Conservation (phyloP, 129 eudicot genomes). For the Escallonia rubra region DNA sequence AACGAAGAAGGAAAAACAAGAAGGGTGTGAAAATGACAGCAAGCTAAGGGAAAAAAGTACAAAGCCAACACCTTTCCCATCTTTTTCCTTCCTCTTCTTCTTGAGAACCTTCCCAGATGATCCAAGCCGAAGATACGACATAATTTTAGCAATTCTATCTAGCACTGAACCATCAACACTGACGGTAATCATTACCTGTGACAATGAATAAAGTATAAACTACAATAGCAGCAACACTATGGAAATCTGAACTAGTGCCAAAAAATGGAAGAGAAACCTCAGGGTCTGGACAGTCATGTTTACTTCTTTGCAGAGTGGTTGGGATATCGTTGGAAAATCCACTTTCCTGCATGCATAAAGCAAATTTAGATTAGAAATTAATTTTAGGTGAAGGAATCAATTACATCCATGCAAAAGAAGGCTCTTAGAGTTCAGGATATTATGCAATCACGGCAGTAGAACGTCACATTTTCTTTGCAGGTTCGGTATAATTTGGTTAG, state of each 20-base stretch:
- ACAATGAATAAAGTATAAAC: neutral
- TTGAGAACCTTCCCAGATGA: slow-evolving; percentile 96
- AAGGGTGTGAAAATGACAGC: neutral
- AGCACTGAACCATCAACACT: slow-evolving; percentile 94
- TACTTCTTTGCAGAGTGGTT: slow-evolving; percentile 91
- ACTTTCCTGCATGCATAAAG: slow-evolving; percentile 59
- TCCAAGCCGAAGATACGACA: slow-evolving; percentile 98
- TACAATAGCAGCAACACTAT: slow-evolving; percentile 11
- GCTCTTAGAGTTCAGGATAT: slow-evolving; percentile 2
- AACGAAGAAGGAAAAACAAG: no score
- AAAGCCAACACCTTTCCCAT: slow-evolving; percentile 59
- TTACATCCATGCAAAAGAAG: neutral
- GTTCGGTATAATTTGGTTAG: no score
- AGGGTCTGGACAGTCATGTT: slow-evolving; percentile 97
- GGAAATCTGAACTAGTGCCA: neutral
- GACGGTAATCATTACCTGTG: slow-evolving; percentile 92
- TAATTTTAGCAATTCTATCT: slow-evolving; percentile 87
- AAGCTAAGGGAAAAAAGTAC: neutral
- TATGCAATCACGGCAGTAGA: neutral
- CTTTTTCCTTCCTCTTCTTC: slow-evolving; percentile 92
- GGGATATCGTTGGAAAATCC: slow-evolving; percentile 93
- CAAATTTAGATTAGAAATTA: slow-evolving; percentile 14
- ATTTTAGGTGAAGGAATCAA: neutral
- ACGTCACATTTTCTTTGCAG: no score
- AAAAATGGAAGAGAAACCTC: slow-evolving; percentile 46